phyloP scores from a whole-genome alignment of 2,329 filamentous ascomycete species.

The Trichoderma sp. region DNA sequence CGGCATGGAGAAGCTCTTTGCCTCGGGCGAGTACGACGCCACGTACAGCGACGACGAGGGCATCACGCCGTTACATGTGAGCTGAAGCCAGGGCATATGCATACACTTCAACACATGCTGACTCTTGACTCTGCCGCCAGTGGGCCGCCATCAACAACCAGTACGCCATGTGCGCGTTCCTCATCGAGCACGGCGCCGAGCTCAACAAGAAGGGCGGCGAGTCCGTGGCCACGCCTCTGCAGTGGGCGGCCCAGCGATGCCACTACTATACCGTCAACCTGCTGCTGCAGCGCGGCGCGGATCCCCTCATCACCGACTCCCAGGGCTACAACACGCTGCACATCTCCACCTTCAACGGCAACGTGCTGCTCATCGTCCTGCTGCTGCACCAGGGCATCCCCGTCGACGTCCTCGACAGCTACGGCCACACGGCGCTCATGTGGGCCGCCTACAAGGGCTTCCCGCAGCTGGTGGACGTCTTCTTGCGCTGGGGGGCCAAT shows the following conservation, averaged over 20 bases:
- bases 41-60: slow-evolving; percentile 86
- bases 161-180: slow-evolving; percentile 94
- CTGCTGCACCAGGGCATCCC: slow-evolving; percentile 94
- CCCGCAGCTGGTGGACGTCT: slow-evolving; percentile 86
- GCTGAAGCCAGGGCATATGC: slow-evolving; percentile 36
- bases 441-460: slow-evolving; percentile 99
- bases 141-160: slow-evolving; percentile 99
- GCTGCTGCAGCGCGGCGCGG: slow-evolving; percentile 85
- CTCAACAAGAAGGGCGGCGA: slow-evolving; percentile 96
- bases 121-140: slow-evolving; percentile 49
- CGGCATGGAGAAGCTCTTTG: slow-evolving; percentile 87
- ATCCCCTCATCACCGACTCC: slow-evolving; percentile 87
- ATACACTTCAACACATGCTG: too few species aligned
- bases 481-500: slow-evolving; percentile 92
- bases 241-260: slow-evolving; percentile 96
- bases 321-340: slow-evolving; percentile 98
- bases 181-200: slow-evolving; percentile 81
- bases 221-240: slow-evolving; percentile 87
- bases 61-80: slow-evolving; percentile 92
- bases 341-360: slow-evolving; percentile 95
- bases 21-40: slow-evolving; percentile 77
- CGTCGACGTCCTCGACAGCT: slow-evolving; percentile 85
- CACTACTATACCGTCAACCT: slow-evolving; percentile 97
- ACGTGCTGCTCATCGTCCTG: slow-evolving; percentile 84
- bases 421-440: slow-evolving; percentile 94